Evolutionary conservation across 108 stramenopile genomes (phyloP).

Genomic region (Stephanodiscus minutulus): DNA sequence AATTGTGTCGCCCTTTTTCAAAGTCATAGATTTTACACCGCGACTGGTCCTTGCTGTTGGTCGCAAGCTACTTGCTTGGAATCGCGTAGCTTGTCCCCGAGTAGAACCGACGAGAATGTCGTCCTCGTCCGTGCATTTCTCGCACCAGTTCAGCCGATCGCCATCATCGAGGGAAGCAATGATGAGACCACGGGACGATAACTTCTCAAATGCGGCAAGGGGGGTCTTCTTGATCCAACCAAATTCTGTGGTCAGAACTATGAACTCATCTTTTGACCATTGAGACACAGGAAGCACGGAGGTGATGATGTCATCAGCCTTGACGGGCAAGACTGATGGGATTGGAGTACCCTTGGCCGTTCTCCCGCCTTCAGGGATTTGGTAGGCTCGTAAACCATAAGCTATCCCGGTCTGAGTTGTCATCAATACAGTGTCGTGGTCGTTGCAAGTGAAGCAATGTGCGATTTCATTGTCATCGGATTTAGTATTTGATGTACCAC

Average conservation of each 20-base stretch:
- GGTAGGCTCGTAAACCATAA: slow-evolving; percentile 91
- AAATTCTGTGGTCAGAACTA: slow-evolving; percentile 91
- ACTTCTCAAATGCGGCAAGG: slow-evolving; percentile 86
- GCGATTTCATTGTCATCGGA: slow-evolving; percentile 78
- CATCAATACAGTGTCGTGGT: slow-evolving; percentile 95
- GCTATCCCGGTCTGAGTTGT: slow-evolving; percentile 89
- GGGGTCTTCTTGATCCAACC: slow-evolving; percentile 96
- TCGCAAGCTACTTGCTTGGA: slow-evolving; percentile 65
- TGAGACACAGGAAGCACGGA: slow-evolving; percentile 78
- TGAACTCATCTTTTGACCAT: slow-evolving; percentile 74
- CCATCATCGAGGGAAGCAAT: slow-evolving; percentile 86
- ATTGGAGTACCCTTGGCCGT: slow-evolving; percentile 85
- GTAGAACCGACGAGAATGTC: slow-evolving; percentile 85
- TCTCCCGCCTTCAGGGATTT: slow-evolving; percentile 76
- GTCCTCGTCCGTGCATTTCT: slow-evolving; percentile 77
- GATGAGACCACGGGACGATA: slow-evolving; percentile 83
- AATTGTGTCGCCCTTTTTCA: slow-evolving; percentile 81
- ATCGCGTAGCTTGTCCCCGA: slow-evolving; percentile 82
- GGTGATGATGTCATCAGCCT: slow-evolving; percentile 64
- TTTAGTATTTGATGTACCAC: slow-evolving; percentile 65
- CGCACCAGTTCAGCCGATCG: slow-evolving; percentile 89
- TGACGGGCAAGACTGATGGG: slow-evolving; percentile 83
- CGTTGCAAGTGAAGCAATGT: slow-evolving; percentile 95
- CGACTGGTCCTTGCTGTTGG: slow-evolving; percentile 82
- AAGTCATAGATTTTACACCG: slow-evolving; percentile 89